Evolutionary conservation across 345 rosid species (phyloP).

Genomic region (Physaria fendleri): DNA sequence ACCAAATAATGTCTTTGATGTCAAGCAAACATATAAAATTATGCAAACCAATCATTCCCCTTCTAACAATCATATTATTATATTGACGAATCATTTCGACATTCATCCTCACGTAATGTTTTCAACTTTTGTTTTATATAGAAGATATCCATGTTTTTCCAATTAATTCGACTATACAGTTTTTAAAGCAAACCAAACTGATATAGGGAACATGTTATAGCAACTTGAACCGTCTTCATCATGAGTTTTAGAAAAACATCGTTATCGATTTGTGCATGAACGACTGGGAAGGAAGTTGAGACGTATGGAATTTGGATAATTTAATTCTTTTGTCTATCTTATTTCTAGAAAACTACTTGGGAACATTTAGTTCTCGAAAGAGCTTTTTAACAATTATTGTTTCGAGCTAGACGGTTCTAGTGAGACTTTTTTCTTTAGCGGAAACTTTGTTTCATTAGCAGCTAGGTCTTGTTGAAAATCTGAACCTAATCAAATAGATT

Average conservation of each 20-base stretch:
- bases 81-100: slow-evolving; percentile 15
- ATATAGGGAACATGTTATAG: neutral
- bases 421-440: too few relatives aligned
- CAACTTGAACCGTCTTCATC: neutral
- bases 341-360: slow-evolving; percentile 9
- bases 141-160: too few relatives aligned
- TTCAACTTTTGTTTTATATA: too few relatives aligned
- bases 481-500: too few relatives aligned
- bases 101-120: slow-evolving; percentile 8
- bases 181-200: neutral
- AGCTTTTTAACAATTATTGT: slow-evolving; percentile 9
- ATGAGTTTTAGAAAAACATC: neutral
- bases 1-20: slow-evolving; percentile 11
- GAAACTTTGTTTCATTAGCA: too few relatives aligned
- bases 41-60: slow-evolving; percentile 15
- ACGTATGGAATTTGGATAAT: neutral
- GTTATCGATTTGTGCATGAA: slow-evolving; percentile 6
- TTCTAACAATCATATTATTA: neutral
- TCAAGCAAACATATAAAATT: slow-evolving; percentile 20
- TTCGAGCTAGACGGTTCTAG: slow-evolving; percentile 26
- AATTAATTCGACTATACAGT: neutral
- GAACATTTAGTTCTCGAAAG: slow-evolving; percentile 6
- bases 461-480: too few relatives aligned
- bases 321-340: neutral
- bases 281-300: neutral